phyloP scores from a whole-genome alignment of 2,329 filamentous ascomycete genomes.

The Apiospora phragmitis region DNA sequence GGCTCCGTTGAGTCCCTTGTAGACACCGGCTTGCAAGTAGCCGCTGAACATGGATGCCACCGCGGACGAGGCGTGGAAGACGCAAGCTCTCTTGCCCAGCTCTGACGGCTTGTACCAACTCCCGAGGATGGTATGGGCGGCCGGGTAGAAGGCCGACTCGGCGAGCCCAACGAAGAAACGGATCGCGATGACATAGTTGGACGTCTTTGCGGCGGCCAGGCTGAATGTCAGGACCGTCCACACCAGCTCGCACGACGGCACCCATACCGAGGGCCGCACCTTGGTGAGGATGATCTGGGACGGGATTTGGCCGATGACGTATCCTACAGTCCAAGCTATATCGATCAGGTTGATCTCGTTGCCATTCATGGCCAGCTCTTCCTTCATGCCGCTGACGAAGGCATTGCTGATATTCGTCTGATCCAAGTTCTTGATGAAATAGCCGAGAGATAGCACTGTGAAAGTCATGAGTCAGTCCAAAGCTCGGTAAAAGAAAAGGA shows the following conservation, averaged over 20 bases:
- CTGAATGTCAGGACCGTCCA: slow-evolving; percentile 10
- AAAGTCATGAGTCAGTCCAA: neutral
- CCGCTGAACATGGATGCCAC: slow-evolving; percentile 32
- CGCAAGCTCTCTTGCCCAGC: slow-evolving; percentile 34
- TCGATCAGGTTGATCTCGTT: slow-evolving; percentile 12
- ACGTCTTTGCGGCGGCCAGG: neutral
- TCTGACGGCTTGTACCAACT: slow-evolving; percentile 32
- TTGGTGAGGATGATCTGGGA: slow-evolving; percentile 8
- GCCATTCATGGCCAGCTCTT: slow-evolving; percentile 20
- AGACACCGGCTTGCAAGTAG: slow-evolving; percentile 12
- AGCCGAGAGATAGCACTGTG: slow-evolving; percentile 24
- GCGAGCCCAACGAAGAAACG: slow-evolving; percentile 34
- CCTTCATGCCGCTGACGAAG: slow-evolving; percentile 35
- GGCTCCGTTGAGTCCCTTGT: slow-evolving; percentile 26
- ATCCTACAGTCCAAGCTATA: slow-evolving; percentile 9
- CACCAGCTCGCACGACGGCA: slow-evolving; percentile 9
- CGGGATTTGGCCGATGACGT: slow-evolving; percentile 9
- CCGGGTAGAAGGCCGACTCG: slow-evolving; percentile 27
- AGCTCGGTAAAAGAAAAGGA: neutral
- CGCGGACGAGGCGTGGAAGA: slow-evolving; percentile 50
- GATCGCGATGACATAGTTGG: slow-evolving; percentile 17
- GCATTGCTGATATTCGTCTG: slow-evolving; percentile 23
- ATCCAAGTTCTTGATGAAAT: slow-evolving; percentile 28
- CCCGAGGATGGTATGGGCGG: slow-evolving; percentile 29
- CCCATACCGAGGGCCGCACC: slow-evolving; percentile 6